phyloP scores from a whole-genome alignment of 352 stramenopile species.

The Globisporangium splendens region DNA sequence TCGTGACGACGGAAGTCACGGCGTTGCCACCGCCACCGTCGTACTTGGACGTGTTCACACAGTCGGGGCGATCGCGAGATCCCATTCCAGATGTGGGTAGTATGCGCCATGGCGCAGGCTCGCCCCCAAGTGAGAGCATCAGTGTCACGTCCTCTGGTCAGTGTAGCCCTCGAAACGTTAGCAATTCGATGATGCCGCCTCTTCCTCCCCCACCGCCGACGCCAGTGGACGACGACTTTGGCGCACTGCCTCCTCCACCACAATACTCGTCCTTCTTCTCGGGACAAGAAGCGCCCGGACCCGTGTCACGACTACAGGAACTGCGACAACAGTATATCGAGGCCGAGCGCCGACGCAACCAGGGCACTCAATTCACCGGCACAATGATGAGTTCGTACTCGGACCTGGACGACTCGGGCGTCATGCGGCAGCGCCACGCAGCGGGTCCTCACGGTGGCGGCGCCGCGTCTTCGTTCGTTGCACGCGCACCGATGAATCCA shows the following conservation, averaged over 20 bases:
- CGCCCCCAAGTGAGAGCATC: slow-evolving; percentile 16
- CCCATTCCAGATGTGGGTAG: not conserved
- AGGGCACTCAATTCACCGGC: slow-evolving; percentile 15
- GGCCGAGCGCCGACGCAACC: slow-evolving; percentile 54
- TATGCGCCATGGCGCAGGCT: slow-evolving; percentile 6
- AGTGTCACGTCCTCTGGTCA: slow-evolving; percentile 17
- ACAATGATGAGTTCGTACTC: slow-evolving; percentile 62
- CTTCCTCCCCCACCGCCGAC: slow-evolving; percentile 2
- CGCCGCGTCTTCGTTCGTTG: not conserved
- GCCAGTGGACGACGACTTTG: slow-evolving; percentile 4
- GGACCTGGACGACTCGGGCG: slow-evolving; percentile 63
- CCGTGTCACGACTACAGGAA: slow-evolving; percentile 35
- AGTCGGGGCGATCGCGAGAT: slow-evolving; percentile 19
- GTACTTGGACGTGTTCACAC: slow-evolving; percentile 38
- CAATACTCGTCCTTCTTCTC: slow-evolving; percentile 18
- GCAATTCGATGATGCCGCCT: not conserved
- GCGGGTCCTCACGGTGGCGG: too few relatives aligned
- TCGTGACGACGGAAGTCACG: slow-evolving; percentile 21
- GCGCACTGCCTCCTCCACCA: slow-evolving; percentile 18
- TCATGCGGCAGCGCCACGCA: slow-evolving; percentile 28
- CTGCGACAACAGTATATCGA: slow-evolving; percentile 72
- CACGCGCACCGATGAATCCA: slow-evolving; percentile 1
- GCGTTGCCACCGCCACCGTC: slow-evolving; percentile 29
- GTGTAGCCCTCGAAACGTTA: not conserved
- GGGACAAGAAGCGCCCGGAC: slow-evolving; percentile 2